Evolutionary conservation across 148 eudicot genomes (phyloP).

Genomic region (Silene uniflora): DNA sequence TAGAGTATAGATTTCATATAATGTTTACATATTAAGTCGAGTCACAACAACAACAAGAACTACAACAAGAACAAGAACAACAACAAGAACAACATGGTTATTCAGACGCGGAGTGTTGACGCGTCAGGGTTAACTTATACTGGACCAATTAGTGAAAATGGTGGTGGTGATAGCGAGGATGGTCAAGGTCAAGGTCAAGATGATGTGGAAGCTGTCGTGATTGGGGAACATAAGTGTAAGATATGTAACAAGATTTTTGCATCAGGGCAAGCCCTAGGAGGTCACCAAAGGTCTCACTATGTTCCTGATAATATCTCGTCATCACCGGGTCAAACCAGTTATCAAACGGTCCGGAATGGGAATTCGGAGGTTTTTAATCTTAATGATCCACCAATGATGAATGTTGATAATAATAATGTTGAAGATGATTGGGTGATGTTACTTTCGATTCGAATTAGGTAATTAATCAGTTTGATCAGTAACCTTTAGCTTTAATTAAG

Average conservation of each 20-base stretch:
- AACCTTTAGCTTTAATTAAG: slow-evolving; percentile 1
- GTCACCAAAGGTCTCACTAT: slow-evolving; percentile 27
- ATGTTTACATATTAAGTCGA: no score
- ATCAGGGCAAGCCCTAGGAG: slow-evolving; percentile 26
- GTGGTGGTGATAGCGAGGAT: not conserved
- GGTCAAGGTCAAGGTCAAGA: not conserved
- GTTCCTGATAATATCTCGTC: not conserved
- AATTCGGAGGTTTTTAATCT: slow-evolving; percentile 12
- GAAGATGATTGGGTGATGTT: slow-evolving; percentile 1
- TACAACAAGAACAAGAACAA: no score
- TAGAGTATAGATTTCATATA: no score
- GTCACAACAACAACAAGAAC: slow-evolving; percentile 30
- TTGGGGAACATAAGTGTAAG: slow-evolving; percentile 16
- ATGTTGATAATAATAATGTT: slow-evolving; percentile 4
- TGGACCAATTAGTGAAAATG: not conserved
- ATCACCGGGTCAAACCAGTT: not conserved
- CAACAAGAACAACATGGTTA: no score
- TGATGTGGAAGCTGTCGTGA: not conserved
- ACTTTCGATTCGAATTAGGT: slow-evolving; percentile 1
- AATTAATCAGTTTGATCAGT: slow-evolving; percentile 5
- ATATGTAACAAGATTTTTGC: slow-evolving; percentile 15
- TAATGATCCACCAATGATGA: slow-evolving; percentile 13
- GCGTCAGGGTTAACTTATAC: not conserved
- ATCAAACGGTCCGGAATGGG: not conserved
- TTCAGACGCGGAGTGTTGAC: not conserved